Conservation (phyloP, 805 yeast genomes). For the Metschnikowia rubicola region DNA sequence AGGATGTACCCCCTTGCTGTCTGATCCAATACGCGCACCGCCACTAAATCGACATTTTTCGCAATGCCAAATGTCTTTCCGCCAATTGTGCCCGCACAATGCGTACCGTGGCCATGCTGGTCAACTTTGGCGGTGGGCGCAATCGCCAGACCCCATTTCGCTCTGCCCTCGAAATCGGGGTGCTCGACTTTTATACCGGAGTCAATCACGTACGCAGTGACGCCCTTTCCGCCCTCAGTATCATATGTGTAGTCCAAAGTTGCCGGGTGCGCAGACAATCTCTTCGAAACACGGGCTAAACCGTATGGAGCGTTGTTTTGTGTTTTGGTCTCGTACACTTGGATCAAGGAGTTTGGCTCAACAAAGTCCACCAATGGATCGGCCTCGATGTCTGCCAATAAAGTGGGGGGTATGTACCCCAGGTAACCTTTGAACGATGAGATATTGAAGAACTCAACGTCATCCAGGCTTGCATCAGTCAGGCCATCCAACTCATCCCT, state of each 20-base stretch:
- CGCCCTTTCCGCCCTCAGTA: constrained; percentile 74
- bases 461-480: constrained; percentile 4
- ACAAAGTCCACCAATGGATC: constrained; percentile 20
- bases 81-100: constrained; percentile 91
- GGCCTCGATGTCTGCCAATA: constrained; percentile 12
- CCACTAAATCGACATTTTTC: constrained; percentile 71
- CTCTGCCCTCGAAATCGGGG: constrained; percentile 78
- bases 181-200: constrained; percentile 77
- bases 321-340: constrained; percentile 45
- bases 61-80: constrained; percentile 80
- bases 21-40: constrained; percentile 77
- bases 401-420: constrained; percentile 18
- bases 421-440: constrained; percentile 17
- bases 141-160: constrained; percentile 74
- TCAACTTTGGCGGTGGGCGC: constrained; percentile 68
- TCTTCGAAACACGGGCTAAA: constrained; percentile 81
- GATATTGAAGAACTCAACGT: constrained; percentile 9
- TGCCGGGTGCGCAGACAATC: constrained; percentile 43
- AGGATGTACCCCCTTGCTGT: constrained; percentile 82
- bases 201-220: constrained; percentile 82
- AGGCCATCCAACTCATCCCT: constrained; percentile 21
- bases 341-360: constrained; percentile 21
- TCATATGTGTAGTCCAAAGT: constrained; percentile 52
- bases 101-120: constrained; percentile 93
- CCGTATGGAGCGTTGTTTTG: constrained; percentile 95